phyloP scores from a whole-genome alignment of 257 asterid species.

The Salvia miltiorrhiza region DNA sequence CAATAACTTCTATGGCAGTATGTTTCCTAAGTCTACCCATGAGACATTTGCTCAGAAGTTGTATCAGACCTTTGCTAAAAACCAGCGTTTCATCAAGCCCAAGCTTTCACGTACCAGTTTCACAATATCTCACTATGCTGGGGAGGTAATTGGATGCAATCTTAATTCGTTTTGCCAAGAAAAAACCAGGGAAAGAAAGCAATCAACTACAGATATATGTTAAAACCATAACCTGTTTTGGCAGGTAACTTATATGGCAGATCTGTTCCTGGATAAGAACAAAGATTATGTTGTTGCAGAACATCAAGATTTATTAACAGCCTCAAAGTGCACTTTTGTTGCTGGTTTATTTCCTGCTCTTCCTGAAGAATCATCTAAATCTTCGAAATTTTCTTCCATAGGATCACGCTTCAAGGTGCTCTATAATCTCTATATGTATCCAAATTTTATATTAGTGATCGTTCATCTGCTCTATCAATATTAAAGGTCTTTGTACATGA shows the following conservation, averaged over 20 bases:
- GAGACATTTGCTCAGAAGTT: conserved; percentile 91
- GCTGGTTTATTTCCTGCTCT: conserved; percentile 85
- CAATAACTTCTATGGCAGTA: conserved; percentile 46
- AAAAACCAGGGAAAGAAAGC: conserved; percentile 1
- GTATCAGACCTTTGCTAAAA: conserved; percentile 77
- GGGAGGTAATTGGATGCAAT: conserved; percentile 57
- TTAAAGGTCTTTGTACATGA: background rate
- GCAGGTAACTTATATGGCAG: conserved; percentile 83
- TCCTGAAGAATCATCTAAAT: conserved; percentile 78
- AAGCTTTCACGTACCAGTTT: conserved; percentile 90
- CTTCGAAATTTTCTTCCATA: conserved; percentile 88
- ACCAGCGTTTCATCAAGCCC: conserved; percentile 84
- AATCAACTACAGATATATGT: background rate
- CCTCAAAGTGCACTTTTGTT: conserved; percentile 71
- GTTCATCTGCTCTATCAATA: background rate
- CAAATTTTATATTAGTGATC: background rate
- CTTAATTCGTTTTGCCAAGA: background rate
- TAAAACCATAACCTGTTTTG: conserved; percentile 13
- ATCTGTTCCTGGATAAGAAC: conserved; percentile 83
- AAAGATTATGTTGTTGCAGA: conserved; percentile 95
- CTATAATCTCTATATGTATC: conserved; percentile 1
- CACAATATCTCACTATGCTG: conserved; percentile 86
- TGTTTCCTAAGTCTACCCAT: conserved; percentile 91
- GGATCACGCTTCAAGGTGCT: conserved; percentile 91
- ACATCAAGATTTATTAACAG: conserved; percentile 83